phyloP scores from a whole-genome alignment of 805 yeast genomes.

The Lachancea fermentati region DNA sequence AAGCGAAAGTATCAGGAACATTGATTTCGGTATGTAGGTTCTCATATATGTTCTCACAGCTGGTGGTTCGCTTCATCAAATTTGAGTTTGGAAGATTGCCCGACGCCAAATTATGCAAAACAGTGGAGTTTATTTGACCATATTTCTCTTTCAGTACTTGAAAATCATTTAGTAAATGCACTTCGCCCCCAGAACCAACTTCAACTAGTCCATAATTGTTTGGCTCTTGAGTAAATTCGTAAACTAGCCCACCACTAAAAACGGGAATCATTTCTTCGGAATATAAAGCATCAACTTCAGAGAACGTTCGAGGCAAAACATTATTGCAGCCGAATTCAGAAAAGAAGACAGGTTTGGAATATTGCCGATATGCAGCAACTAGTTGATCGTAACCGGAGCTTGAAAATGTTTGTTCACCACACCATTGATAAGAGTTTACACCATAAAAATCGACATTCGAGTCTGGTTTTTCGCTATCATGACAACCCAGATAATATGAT shows the following conservation, averaged over 20 bases:
- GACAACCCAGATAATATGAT: constrained; percentile 76
- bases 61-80: constrained; percentile 25
- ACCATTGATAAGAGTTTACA: constrained; percentile 93
- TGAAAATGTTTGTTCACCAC: constrained; percentile 81
- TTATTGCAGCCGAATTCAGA: constrained; percentile 92
- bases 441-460: constrained; percentile 80
- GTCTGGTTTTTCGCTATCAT: constrained; percentile 43
- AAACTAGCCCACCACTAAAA: constrained; percentile 81
- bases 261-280: constrained; percentile 67
- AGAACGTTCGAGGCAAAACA: constrained; percentile 71
- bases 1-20: constrained; percentile 40
- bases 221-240: constrained; percentile 73
- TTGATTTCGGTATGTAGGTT: constrained; percentile 38
- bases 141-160: constrained; percentile 44
- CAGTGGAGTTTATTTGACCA: constrained; percentile 11
- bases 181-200: constrained; percentile 37
- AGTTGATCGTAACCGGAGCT: constrained; percentile 72
- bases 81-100: too few relatives aligned
- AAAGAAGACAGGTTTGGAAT: constrained; percentile 72
- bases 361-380: constrained; percentile 63
- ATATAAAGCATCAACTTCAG: constrained; percentile 66
- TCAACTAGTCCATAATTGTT: constrained; percentile 76
- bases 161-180: constrained; percentile 43
- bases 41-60: constrained; percentile 38
- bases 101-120: constrained; percentile 1